Conservation (phyloP, 441 rosid genomes). For the Erodium chrysanthum region DNA sequence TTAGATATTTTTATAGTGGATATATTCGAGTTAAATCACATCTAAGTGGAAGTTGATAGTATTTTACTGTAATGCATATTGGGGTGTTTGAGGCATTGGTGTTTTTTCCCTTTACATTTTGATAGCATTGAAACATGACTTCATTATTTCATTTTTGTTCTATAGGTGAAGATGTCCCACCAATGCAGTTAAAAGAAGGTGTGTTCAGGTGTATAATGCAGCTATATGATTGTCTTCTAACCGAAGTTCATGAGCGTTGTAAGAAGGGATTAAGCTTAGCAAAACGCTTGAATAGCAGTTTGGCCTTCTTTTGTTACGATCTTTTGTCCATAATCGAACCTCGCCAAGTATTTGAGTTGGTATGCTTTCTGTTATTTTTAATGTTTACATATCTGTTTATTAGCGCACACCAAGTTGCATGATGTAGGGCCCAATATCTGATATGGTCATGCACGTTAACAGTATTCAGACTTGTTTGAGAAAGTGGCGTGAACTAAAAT, state of each 20-base stretch:
- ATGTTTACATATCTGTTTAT: background rate
- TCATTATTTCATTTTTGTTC: constrained; percentile 15
- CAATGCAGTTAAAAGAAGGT: constrained; percentile 93
- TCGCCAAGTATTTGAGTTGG: constrained; percentile 96
- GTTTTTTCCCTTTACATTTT: constrained; percentile 2
- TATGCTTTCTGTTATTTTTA: constrained; percentile 29
- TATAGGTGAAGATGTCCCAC: constrained; percentile 94
- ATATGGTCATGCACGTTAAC: background rate
- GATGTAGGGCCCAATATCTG: background rate
- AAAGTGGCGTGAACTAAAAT: background rate
- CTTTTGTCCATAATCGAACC: constrained; percentile 92
- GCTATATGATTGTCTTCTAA: constrained; percentile 89
- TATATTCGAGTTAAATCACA: too few relatives aligned
- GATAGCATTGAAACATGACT: background rate
- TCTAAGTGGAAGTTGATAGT: too few relatives aligned
- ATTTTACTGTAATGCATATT: too few relatives aligned
- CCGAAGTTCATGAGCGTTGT: constrained; percentile 97
- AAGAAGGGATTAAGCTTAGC: constrained; percentile 96
- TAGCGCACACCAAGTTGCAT: background rate
- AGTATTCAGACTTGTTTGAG: background rate
- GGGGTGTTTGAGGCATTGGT: background rate
- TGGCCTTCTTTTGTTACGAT: constrained; percentile 99
- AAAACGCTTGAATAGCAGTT: constrained; percentile 89
- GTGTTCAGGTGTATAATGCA: constrained; percentile 91
- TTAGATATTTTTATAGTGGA: too few relatives aligned